Percentiles rank a stretch among this genome's conserved stretches.
Evolutionary conservation across 805 yeast species (phyloP).

Genomic region (Saturnispora hagleri): DNA sequence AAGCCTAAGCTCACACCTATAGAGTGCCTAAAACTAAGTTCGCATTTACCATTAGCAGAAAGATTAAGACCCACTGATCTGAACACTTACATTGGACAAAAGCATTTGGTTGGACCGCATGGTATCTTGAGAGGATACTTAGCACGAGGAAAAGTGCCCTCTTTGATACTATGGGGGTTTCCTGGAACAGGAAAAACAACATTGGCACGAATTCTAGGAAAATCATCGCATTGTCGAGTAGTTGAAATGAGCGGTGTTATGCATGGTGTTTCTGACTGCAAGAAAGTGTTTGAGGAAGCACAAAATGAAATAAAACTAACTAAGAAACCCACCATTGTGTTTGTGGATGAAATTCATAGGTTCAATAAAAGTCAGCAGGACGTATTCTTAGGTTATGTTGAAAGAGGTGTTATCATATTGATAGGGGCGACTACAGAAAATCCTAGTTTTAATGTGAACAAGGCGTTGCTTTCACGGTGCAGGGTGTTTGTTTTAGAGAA

Average conservation of each 20-base stretch:
- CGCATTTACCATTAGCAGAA: constrained; percentile 57
- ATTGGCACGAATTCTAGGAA: constrained; percentile 47
- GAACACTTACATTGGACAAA: constrained; percentile 76
- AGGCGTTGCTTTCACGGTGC: constrained; percentile 79
- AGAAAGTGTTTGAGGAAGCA: constrained; percentile 49
- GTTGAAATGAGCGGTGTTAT: constrained; percentile 82
- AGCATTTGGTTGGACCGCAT: constrained; percentile 55
- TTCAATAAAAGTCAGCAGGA: constrained; percentile 86
- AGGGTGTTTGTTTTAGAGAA: constrained; percentile 63
- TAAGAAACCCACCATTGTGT: constrained; percentile 54
- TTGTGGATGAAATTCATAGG: constrained; percentile 89
- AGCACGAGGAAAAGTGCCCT: constrained; percentile 59
- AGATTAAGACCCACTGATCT: constrained; percentile 68
- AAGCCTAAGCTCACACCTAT: constrained; percentile 1
- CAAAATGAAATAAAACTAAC: constrained; percentile 36
- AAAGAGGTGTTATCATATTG: constrained; percentile 68
- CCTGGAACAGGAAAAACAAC: constrained; percentile 96
- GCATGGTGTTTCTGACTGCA: constrained; percentile 56
- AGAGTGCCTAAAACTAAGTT: constrained; percentile 15
- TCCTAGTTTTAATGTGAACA: constrained; percentile 72
- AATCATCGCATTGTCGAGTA: constrained; percentile 44
- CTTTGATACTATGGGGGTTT: constrained; percentile 89
- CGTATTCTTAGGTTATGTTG: constrained; percentile 72
- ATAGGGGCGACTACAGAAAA: constrained; percentile 98
- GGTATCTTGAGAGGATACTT: constrained; percentile 65